Conservation (phyloP, 768 basidiomycete species). For the Amanita pallidorosea region DNA sequence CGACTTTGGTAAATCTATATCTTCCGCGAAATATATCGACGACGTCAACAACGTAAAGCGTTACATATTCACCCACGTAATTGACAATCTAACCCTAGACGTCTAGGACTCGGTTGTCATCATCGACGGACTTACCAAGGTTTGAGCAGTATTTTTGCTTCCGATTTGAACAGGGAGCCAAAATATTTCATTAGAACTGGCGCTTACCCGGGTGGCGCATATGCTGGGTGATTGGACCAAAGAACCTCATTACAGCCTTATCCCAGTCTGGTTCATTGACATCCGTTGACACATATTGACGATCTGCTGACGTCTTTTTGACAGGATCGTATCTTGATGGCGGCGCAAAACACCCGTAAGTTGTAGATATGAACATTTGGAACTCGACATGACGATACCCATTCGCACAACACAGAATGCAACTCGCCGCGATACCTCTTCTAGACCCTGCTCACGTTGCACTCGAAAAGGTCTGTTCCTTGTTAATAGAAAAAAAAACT, state of each 20-base stretch:
- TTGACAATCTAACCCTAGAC: background rate
- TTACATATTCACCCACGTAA: background rate
- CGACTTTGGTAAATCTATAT: conserved; percentile 70
- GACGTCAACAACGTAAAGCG: conserved; percentile 64
- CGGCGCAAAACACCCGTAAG: conserved; percentile 87
- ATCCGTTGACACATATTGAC: background rate
- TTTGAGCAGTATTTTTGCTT: conserved; percentile 10
- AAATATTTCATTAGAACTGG: conserved; percentile 58
- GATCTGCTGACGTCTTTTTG: background rate
- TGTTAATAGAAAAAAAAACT: background rate
- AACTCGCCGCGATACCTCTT: conserved; percentile 80
- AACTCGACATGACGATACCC: background rate
- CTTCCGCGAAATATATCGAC: conserved; percentile 75
- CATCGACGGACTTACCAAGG: conserved; percentile 91
- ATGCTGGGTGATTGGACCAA: conserved; percentile 91
- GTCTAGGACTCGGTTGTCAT: conserved; percentile 69
- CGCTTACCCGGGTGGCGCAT: conserved; percentile 91
- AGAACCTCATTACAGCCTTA: conserved; percentile 77
- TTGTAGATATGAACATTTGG: background rate
- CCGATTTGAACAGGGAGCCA: background rate
- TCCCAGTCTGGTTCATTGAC: conserved; percentile 67
- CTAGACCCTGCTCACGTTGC: conserved; percentile 61
- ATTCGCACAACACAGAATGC: conserved; percentile 42
- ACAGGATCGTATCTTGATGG: conserved; percentile 85
- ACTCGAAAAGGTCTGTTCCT: conserved; percentile 46